Evolutionary conservation across 768 basidiomycete species (phyloP).

Genomic region (Candolleomyces eurysporus): DNA sequence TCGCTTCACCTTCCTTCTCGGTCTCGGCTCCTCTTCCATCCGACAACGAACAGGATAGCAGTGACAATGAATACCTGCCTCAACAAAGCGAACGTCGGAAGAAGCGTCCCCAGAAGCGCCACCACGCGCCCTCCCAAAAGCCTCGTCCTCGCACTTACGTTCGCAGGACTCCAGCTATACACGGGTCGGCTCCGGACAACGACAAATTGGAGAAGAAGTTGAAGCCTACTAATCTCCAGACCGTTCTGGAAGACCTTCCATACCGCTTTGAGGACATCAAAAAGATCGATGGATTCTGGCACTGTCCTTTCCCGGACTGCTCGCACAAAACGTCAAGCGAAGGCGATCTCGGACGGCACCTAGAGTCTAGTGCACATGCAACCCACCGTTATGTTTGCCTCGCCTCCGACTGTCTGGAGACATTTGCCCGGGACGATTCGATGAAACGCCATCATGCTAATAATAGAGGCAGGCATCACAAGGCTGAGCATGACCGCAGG

Average conservation of each 20-base stretch:
- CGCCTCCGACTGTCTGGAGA: neutral
- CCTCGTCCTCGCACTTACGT: too few relatives aligned
- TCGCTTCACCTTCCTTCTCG: neutral
- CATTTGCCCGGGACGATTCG: slow-evolving; percentile 11
- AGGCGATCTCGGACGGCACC: slow-evolving; percentile 13
- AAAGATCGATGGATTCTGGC: neutral
- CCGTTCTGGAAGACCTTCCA: slow-evolving; percentile 3
- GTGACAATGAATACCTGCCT: slow-evolving; percentile 5
- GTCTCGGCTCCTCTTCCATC: neutral
- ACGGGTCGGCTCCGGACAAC: neutral
- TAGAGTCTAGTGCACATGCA: slow-evolving; percentile 7
- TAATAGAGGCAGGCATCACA: slow-evolving; percentile 5
- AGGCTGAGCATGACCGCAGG: neutral
- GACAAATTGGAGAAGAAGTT: neutral
- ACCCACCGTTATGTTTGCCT: slow-evolving; percentile 8
- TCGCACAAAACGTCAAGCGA: neutral
- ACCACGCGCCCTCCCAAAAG: too few relatives aligned
- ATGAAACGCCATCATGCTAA: slow-evolving; percentile 12
- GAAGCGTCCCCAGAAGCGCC: too few relatives aligned
- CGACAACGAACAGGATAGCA: neutral
- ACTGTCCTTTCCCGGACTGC: slow-evolving; percentile 5
- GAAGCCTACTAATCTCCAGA: slow-evolving; percentile 1
- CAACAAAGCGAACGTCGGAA: too few relatives aligned
- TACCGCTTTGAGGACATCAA: slow-evolving; percentile 1
- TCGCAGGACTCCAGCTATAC: too few relatives aligned